These are phyloP conservation scores for Hygrophorus russula DNA, from an alignment of 768 basidiomycete species.

Conservation along the genomic window DNA sequence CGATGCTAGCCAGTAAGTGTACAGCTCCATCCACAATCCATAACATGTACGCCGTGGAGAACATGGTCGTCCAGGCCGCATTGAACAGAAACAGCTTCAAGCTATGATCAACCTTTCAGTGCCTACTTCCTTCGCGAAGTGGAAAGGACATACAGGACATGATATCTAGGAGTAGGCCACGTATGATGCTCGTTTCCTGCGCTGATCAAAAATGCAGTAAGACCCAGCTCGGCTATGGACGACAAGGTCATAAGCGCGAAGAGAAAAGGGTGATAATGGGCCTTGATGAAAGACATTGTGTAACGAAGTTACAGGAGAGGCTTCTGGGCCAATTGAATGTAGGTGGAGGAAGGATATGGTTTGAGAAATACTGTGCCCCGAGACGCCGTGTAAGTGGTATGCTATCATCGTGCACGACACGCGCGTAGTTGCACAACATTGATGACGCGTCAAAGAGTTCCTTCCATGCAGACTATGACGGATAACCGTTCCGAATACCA, in stretches of 20 bases:
- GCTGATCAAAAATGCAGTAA: slow-evolving; percentile 64
- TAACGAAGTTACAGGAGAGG: background rate
- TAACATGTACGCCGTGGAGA: slow-evolving; percentile 56
- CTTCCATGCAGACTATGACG: no score
- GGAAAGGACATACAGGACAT: slow-evolving; percentile 39
- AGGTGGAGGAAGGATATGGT: slow-evolving; percentile 2
- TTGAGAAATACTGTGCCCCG: background rate
- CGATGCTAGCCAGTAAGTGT: slow-evolving; percentile 63
- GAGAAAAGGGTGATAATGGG: slow-evolving; percentile 50
- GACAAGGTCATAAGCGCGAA: slow-evolving; percentile 55
- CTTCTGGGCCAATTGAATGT: background rate
- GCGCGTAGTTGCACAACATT: background rate
- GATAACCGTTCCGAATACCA: no score
- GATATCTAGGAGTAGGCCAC: slow-evolving; percentile 55
- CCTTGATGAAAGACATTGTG: slow-evolving; percentile 25
- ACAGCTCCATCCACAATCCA: slow-evolving; percentile 59
- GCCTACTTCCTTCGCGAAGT: background rate
- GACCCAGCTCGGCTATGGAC: slow-evolving; percentile 62
- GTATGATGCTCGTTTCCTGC: slow-evolving; percentile 50
- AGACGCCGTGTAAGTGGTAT: background rate
- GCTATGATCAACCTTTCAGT: slow-evolving; percentile 16
- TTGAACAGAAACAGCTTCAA: slow-evolving; percentile 52
- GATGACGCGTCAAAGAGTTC: no score
- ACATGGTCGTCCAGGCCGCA: slow-evolving; percentile 66
- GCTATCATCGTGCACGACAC: background rate